Evolutionary conservation across 1,284 basidiomycete species (phyloP).

Genomic region (Exobasidium rhododendri): DNA sequence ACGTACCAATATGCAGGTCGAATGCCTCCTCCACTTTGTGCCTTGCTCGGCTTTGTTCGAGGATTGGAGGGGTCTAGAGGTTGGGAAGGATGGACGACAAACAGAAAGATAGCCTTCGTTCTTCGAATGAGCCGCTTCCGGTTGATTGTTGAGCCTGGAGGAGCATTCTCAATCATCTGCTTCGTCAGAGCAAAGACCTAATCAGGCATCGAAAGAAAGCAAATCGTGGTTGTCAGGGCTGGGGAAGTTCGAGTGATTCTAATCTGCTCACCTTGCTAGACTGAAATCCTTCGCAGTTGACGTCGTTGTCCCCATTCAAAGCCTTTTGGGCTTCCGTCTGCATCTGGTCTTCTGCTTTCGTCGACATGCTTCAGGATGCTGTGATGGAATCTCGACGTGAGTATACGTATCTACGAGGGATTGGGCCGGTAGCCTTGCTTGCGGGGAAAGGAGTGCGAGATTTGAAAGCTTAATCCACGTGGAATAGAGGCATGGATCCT

Average conservation of each 20-base stretch:
- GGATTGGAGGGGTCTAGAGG: conserved; percentile 43
- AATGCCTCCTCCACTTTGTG: conserved; percentile 39
- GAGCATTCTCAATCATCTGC: conserved; percentile 33
- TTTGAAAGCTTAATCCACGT: no score
- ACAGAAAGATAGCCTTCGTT: conserved; percentile 45
- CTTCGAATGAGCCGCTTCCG: conserved; percentile 36
- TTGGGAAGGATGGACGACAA: conserved; percentile 40
- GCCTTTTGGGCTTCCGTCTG: conserved; percentile 34
- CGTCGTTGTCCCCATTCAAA: conserved; percentile 28
- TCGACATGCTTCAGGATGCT: background rate
- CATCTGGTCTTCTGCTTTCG: conserved; percentile 11
- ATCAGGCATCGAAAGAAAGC: conserved; percentile 1
- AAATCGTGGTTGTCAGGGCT: background rate
- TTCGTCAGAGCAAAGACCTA: conserved; percentile 41
- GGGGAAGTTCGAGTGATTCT: background rate
- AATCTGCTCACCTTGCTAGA: conserved; percentile 28
- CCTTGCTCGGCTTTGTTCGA: conserved; percentile 33
- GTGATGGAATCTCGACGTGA: no score
- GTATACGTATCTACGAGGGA: no score
- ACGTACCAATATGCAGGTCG: conserved; percentile 43
- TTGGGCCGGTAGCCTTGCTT: no score
- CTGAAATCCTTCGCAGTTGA: conserved; percentile 43
- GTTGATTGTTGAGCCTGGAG: conserved; percentile 32
- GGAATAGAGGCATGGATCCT: no score
- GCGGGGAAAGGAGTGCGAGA: background rate